Base-by-base conservation (phyloP, 768 basidiomycete genomes). In the Scleroderma bovista region DNA sequence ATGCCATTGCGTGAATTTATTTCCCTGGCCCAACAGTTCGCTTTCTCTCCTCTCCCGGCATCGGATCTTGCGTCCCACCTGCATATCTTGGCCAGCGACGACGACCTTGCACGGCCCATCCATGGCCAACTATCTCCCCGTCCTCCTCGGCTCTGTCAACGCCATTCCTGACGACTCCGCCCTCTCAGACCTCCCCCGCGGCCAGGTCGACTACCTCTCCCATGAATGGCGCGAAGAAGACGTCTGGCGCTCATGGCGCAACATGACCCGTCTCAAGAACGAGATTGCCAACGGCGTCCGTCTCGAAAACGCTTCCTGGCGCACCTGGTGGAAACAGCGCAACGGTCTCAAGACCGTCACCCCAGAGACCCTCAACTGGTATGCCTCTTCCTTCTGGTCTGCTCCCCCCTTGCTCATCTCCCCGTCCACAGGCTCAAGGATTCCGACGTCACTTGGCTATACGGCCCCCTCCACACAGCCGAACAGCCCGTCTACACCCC, bases 251-350 rank as follows among this genome's bases (percentile, higher is more conserved):
- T 89, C 86, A n/a, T 99, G 95, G 95, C 78, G 94, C 57, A 91
- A 84, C 65, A 98, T 97, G 93, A 98, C 95, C 42, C 79, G 90
- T 49, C 92, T 93, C 76, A 99, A 98, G 81, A 88, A 95, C 65
- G 95, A 93, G 71, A 96, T 99, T 63, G 83, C 91, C 6, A 98
- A 99, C 65, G 95, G 95, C 42, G 76, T 87, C 43, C 76, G 95
- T 44, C 80, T 99, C 50, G 96, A 99, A 76, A 99, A 99, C 62
- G 96, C 96, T 9, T 91, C 88, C 53, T 99, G 95, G 95, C 75
- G 95, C 37, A 98, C 94, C 1, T 99, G 95, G 95, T 97, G 94
- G 86, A 97, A 98, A 72, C 94, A 97, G 78, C 76, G 95, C 54
- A 96, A 96, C 60, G 89, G 93, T 57, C 79, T 99, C 53, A 90